Conservation (phyloP, 768 basidiomycete genomes). For the Amanita rubescens region DNA sequence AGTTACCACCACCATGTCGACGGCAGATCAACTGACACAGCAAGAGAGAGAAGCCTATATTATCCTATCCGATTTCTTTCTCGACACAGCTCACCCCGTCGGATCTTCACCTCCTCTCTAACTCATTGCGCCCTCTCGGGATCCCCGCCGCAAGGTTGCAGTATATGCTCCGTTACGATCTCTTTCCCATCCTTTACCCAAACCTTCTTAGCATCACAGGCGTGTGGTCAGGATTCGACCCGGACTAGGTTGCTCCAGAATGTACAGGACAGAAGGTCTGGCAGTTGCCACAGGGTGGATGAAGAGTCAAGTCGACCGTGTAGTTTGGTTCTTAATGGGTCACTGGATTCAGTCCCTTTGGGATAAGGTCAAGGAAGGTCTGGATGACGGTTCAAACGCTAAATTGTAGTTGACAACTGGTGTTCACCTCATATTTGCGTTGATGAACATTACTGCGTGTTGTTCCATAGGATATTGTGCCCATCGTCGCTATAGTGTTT, state of each 20-base stretch:
- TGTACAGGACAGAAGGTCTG: background rate
- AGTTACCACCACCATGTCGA: too few species aligned
- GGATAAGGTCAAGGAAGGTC: background rate
- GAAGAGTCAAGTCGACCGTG: background rate
- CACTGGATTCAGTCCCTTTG: background rate
- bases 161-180: background rate
- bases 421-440: background rate
- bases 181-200: conserved; percentile 1
- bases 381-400: background rate
- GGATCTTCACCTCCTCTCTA: background rate
- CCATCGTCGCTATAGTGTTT: too few species aligned
- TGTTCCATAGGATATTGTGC: too few species aligned
- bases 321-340: background rate
- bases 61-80: background rate
- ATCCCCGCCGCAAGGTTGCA: background rate
- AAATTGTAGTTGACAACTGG: background rate
- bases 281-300: conserved; percentile 1
- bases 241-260: background rate
- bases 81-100: background rate
- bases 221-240: background rate
- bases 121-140: background rate
- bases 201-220: background rate
- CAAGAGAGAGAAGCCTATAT: background rate
- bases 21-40: background rate
- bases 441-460: background rate